phyloP scores from a whole-genome alignment of 73 alveolate genomes.

The Stentor coeruleus region DNA sequence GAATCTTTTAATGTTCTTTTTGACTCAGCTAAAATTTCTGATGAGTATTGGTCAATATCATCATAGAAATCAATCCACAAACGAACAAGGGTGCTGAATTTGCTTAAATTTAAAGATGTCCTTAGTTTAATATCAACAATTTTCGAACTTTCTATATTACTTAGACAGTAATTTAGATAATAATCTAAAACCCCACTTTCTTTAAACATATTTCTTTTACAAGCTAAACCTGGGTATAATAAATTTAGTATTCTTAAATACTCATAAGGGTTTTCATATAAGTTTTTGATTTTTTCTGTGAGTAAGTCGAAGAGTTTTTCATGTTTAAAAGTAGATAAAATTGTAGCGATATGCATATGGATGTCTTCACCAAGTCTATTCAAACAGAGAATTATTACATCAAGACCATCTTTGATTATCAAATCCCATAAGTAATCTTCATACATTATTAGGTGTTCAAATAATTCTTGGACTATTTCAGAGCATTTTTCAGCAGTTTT shows the following conservation, averaged over 20 bases:
- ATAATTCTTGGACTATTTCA: conserved; percentile 48
- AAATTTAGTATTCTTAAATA: background rate
- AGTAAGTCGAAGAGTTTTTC: background rate
- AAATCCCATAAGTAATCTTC: conserved; percentile 55
- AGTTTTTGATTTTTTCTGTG: background rate
- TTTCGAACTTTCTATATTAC: background rate
- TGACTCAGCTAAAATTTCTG: conserved; percentile 43
- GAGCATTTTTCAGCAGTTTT: conserved; percentile 32
- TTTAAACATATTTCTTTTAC: background rate
- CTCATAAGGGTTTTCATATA: background rate
- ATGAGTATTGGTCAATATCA: conserved; percentile 57
- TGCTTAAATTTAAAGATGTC: background rate
- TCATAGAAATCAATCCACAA: conserved; percentile 50
- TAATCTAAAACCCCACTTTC: background rate
- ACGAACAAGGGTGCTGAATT: background rate
- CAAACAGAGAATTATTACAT: conserved; percentile 43
- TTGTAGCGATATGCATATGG: conserved; percentile 15
- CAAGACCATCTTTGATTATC: conserved; percentile 51
- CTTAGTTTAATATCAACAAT: background rate
- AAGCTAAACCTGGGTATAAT: background rate
- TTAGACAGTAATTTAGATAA: background rate
- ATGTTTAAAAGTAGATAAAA: background rate
- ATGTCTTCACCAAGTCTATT: conserved; percentile 52
- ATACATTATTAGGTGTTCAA: conserved; percentile 45
- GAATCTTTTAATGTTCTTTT: conserved; percentile 64